phyloP scores from a whole-genome alignment of 192 early-diverging fungal genomes.

The Backusella circina region DNA sequence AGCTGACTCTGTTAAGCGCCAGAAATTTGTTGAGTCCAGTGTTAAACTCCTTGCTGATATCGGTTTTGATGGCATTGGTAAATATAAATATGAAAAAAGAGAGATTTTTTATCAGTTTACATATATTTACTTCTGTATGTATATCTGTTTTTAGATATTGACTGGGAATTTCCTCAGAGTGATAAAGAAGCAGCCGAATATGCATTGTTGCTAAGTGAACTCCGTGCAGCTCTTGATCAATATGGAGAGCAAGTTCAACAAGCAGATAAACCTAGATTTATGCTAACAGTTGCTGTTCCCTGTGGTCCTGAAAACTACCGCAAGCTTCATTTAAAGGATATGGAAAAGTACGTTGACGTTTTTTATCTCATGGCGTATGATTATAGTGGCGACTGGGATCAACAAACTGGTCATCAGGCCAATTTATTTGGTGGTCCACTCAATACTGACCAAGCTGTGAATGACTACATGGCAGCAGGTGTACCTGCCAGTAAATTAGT shows the following conservation, averaged over 20 bases:
- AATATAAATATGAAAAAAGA: background rate
- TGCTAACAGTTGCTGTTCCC: conserved; percentile 67
- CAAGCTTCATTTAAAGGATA: conserved; percentile 55
- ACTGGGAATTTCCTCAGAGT: conserved; percentile 78
- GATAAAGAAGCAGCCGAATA: conserved; percentile 78
- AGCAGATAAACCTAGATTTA: conserved; percentile 38
- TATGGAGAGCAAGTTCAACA: conserved; percentile 28
- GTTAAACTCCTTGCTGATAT: conserved; percentile 43
- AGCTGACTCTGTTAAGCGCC: conserved; percentile 39
- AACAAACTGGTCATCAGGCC: conserved; percentile 81
- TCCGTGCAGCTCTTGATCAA: conserved; percentile 65
- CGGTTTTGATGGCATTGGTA: conserved; percentile 43
- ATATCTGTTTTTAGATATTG: conserved; percentile 46
- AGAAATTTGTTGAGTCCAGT: conserved; percentile 55
- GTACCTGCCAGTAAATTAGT: conserved; percentile 83
- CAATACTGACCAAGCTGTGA: conserved; percentile 67
- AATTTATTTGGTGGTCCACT: conserved; percentile 67
- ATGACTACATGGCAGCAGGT: conserved; percentile 66
- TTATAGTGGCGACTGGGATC: conserved; percentile 63
- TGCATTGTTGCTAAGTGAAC: conserved; percentile 65
- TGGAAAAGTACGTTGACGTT: conserved; percentile 62
- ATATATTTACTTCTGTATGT: background rate
- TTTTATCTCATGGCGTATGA: conserved; percentile 96
- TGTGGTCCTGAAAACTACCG: conserved; percentile 59
- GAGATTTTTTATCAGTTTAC: background rate